phyloP scores from a whole-genome alignment of 176 grass and related monocot species.

The Carex cristatella region DNA sequence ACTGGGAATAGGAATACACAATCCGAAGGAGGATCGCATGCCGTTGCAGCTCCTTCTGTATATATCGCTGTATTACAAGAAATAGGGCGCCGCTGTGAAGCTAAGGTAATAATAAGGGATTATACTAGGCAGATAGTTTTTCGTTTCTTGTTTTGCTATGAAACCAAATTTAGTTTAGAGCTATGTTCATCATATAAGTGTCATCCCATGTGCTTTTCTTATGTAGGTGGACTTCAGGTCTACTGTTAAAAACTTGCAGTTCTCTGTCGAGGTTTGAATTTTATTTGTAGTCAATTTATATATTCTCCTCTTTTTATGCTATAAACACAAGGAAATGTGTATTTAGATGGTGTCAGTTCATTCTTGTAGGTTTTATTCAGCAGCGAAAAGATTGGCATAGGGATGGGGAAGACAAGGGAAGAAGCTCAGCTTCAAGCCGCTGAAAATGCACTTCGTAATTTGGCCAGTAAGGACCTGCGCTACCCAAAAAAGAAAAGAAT shows the following conservation, averaged over 20 bases:
- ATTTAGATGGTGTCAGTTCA: conserved; percentile 16
- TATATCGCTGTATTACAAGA: conserved; percentile 72
- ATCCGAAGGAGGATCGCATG: conserved; percentile 36
- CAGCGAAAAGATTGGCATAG: conserved; percentile 84
- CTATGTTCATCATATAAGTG: not conserved
- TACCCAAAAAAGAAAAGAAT: not conserved
- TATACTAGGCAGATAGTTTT: not conserved
- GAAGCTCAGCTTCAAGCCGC: conserved; percentile 89
- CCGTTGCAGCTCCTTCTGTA: conserved; percentile 34
- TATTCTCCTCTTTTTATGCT: conserved; percentile 1
- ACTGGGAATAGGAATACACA: conserved; percentile 37
- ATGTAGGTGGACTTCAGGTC: conserved; percentile 80
- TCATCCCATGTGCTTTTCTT: not conserved
- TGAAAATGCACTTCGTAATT: conserved; percentile 78
- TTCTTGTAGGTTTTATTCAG: conserved; percentile 75
- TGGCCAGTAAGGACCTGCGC: conserved; percentile 50
- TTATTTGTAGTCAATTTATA: conserved; percentile 8
- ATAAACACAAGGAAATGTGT: conserved; percentile 11
- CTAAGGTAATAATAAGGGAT: conserved; percentile 39
- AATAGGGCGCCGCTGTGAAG: conserved; percentile 62
- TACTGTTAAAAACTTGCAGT: conserved; percentile 54
- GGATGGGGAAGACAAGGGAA: conserved; percentile 79
- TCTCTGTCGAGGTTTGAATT: conserved; percentile 76
- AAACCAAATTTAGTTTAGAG: not conserved
- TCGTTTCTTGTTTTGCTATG: not conserved